Percentiles rank a stretch among this genome's conserved stretches.
phyloP scores from a whole-genome alignment of 2,329 filamentous ascomycete genomes.

The Leptographium radiaticola region DNA sequence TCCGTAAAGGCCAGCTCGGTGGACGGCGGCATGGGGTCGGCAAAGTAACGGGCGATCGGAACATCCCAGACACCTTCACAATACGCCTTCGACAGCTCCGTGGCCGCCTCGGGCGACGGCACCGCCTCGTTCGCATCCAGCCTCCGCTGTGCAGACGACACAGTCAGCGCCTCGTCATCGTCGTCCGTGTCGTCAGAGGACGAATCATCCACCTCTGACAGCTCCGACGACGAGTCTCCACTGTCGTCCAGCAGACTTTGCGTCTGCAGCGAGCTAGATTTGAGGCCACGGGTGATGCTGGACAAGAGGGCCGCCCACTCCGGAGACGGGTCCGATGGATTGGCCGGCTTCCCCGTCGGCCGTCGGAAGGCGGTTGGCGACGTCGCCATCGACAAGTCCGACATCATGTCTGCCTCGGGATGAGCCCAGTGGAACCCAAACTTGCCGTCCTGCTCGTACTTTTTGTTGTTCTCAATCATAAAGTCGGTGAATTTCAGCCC shows the following conservation, averaged over 20 bases:
- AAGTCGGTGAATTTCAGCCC: conserved; percentile 40
- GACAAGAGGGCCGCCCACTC: conserved; percentile 20
- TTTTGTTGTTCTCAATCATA: conserved; percentile 41
- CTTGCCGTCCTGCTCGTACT: conserved; percentile 43
- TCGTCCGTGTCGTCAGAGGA: conserved; percentile 21
- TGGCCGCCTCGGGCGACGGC: conserved; percentile 30
- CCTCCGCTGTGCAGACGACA: conserved; percentile 25
- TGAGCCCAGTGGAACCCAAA: conserved; percentile 32
- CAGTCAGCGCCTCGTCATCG: conserved; percentile 37
- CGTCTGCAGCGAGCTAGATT: conserved; percentile 18
- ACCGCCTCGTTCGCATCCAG: conserved; percentile 8
- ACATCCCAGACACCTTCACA: conserved; percentile 35
- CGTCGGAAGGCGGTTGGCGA: conserved; percentile 12
- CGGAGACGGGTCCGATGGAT: conserved; percentile 9
- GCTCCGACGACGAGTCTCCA: conserved; percentile 6
- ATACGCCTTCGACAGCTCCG: conserved; percentile 35
- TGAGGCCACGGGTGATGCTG: conserved; percentile 22
- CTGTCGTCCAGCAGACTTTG: conserved; percentile 13
- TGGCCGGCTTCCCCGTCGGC: conserved; percentile 6
- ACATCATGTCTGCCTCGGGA: conserved; percentile 11
- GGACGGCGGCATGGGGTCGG: conserved; percentile 41
- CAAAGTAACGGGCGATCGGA: conserved; percentile 41
- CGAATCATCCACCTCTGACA: background rate
- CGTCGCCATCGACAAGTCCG: conserved; percentile 7
- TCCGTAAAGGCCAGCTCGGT: conserved; percentile 34